These are phyloP conservation scores for Cladosporium sp. DNA, from an alignment of 2,329 filamentous ascomycete genomes.

Conservation along the genomic window DNA sequence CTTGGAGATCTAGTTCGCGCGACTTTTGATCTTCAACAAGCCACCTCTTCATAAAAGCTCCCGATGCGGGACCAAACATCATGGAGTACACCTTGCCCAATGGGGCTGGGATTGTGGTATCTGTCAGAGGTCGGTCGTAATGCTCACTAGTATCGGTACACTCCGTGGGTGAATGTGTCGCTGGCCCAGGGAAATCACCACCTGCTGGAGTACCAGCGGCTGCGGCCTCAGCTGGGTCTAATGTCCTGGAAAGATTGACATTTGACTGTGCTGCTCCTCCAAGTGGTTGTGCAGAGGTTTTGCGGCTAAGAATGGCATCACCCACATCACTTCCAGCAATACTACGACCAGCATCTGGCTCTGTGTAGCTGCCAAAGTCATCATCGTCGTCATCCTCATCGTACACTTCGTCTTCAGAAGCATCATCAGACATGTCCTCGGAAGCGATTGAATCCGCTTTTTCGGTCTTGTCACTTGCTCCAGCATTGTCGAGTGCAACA, in stretches of 20 bases:
- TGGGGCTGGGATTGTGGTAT: slow-evolving; percentile 81
- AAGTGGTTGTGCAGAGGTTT: slow-evolving; percentile 58
- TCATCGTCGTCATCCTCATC: slow-evolving; percentile 72
- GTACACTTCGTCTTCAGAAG: slow-evolving; percentile 71
- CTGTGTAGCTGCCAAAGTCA: slow-evolving; percentile 56
- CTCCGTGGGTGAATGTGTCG: slow-evolving; percentile 75
- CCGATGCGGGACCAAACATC: slow-evolving; percentile 77
- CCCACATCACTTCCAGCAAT: slow-evolving; percentile 49
- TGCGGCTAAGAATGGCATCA: slow-evolving; percentile 55
- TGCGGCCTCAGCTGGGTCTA: slow-evolving; percentile 34
- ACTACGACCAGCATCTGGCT: slow-evolving; percentile 47
- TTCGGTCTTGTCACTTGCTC: slow-evolving; percentile 84
- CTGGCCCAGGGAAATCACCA: slow-evolving; percentile 77
- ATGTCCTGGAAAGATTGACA: slow-evolving; percentile 28
- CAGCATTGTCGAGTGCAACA: slow-evolving; percentile 69
- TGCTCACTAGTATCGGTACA: slow-evolving; percentile 75
- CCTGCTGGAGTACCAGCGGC: slow-evolving; percentile 38
- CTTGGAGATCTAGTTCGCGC: slow-evolving; percentile 75
- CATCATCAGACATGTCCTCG: slow-evolving; percentile 50
- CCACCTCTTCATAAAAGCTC: slow-evolving; percentile 80
- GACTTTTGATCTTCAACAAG: slow-evolving; percentile 84
- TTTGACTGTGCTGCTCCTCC: slow-evolving; percentile 34
- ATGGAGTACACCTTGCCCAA: slow-evolving; percentile 86
- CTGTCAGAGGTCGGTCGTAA: slow-evolving; percentile 78
- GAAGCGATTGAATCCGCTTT: slow-evolving; percentile 62